Evolutionary conservation across 805 yeast genomes (phyloP), one percentile per base, ranked within the genome.

Genomic region (Ogataea degrootiae): DNA sequence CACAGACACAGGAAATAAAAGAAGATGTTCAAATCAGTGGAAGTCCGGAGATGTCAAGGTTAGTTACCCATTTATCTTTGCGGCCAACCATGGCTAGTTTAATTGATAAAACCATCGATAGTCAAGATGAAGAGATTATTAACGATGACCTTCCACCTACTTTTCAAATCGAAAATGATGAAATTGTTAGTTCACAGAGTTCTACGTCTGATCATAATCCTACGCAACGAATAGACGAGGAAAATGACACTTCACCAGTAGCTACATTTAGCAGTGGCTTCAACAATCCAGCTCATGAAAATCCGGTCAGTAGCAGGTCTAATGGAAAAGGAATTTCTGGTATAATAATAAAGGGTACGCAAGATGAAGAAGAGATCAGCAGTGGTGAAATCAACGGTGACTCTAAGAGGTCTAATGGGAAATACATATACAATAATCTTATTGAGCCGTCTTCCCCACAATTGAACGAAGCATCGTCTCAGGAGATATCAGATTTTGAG

Each of bases 1-100:
- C 31, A 34, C 22, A 26, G 5, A 22, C 36, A 8, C 45, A 47
- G 40, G 43, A 17, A 34, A 40, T 35, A 14, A 43, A 42, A 11
- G 47, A 45, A 12, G 54, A 49, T n/a, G 45, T 58, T 9, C 61
- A 57, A 41, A 61, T 58, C 22, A 61, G 61, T 5, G 62, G 59
- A 7, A 56, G 61, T 1, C 44, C 50, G 6, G 58, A 57, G 34
- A 54, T 47, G 34, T 44, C 51, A 4, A 43, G 51, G 1, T 19
- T 26, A 26, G 11, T 9, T 26, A 9, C 11, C 31, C 34, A 11
- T 15, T 22, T 5, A 11, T 23, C 16, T 19, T 11, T 15, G 15
- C 22, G 12, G 22, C 22, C 26, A 9, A 9, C 22, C 39, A 21
- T 6, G 14, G 4, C 17, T 26, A 4, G 38, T 23, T 23, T n/a